Base-by-base conservation (phyloP, 805 yeast genomes). In the Komagataella kurtzmanii region DNA sequence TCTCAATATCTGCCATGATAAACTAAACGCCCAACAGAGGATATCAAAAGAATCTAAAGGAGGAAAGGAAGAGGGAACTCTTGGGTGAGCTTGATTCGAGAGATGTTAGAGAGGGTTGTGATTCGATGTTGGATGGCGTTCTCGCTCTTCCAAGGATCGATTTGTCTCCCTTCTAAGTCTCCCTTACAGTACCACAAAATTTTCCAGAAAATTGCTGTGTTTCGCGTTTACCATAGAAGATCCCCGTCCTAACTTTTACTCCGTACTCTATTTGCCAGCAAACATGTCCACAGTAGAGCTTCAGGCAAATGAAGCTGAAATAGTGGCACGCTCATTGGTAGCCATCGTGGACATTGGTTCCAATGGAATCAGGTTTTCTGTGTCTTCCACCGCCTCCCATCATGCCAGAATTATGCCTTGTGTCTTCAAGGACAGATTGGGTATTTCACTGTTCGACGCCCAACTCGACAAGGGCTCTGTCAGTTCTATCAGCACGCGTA, bases 311-410 rank as follows among this genome's bases (percentile, higher is more conserved):
- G 83, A 77, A 58, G 77, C 81, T 0, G 78, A 76, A 17, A 74
- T 79, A 3, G 81, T 79, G 7, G 81, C 80, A 2, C 67, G 82
- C 57, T 76, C 81, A 5, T 61, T 80, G 40, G 73, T 77, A 17
- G 88, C 83, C 7, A 78, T 85, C 48, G 88, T 83, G 3, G 90
- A 85, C 62, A 81, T 85, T 18, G 91, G 90, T 7, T 81, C 90
- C 17, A 82, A 83, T 60, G 90, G 88, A 44, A 75, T 85, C 48
- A 68, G 90, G 50, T 83, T 85, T 60, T 78, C 86, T 46, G 83
- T 85, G 45, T 79, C 88, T 17, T 82, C 88, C 2, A 73, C 77
- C 49, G 83, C 85, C 3, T 71, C 83, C 1, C 81, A 77, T 54
- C 85, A 82, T 62, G 87, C 88, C 1, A 72, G 93, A 54, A 80